Evolutionary conservation across 371 early-diverging fungal genomes (phyloP), one percentile per base, ranked within the genome.

Genomic region (Mortierella sp.): DNA sequence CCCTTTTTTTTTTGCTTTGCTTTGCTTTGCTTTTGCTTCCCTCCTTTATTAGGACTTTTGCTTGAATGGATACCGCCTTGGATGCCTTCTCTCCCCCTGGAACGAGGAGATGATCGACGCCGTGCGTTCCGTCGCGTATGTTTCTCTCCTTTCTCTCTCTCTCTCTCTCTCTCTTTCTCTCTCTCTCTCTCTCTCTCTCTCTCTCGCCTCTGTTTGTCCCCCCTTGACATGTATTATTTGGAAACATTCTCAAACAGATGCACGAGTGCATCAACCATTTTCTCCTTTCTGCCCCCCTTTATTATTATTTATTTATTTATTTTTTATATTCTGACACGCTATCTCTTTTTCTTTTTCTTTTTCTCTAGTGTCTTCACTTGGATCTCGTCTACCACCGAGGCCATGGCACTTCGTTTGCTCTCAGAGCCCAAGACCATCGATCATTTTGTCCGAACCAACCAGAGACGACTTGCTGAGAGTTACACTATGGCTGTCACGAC

Each of bases 11-110:
- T 15, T 21, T 52, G 62, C 18, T 44, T 28, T n/a, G 44, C 30
- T 18, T 53, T 26, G 18, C 1, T 43, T 11, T 50, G 11, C 9
- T 44, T 15, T 21, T 52, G 62, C 18, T 44, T 28, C 1, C 25
- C 23, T 1, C 46, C 51, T 44, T 43, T 23, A 46, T 23, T 70
- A 75, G 76, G 93, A 93, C 72, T 93, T 93, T 73, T 87, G 90
- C 26, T 57, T 93, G 30, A 92, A 91, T 65, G 93, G 93, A 7
- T 84, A 90, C 62, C 89, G 92, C 46, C 77, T 89, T 44, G 92
- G 92, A 12, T 89, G 87, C 64, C 65, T 87, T 16, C 67, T 92
- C 23, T 84, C 87, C n/a, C 92, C 91, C 4, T 88, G 85, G 81
- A 91, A 92, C 81, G 70, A 68, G 21, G 63, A 79, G 0, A 56